phyloP scores from a whole-genome alignment of 2,329 filamentous ascomycete species.

The Colletotrichum godetiae region DNA sequence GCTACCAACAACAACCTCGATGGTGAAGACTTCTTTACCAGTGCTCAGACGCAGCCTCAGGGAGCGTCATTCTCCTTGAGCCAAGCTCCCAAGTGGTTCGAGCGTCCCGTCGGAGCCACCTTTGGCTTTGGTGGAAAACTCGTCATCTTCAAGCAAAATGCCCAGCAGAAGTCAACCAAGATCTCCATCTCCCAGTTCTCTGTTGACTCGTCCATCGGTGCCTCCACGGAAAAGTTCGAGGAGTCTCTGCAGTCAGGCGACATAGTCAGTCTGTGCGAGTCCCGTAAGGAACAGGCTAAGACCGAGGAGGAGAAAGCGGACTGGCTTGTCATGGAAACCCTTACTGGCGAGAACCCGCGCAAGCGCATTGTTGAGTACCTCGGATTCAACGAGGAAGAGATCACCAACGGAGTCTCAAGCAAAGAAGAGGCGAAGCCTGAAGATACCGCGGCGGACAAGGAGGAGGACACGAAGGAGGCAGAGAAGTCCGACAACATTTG shows the following conservation, averaged over 20 bases:
- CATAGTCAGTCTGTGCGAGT: constrained; percentile 81
- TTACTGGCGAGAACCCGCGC: constrained; percentile 87
- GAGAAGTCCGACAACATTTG: constrained; percentile 81
- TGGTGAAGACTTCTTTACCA: constrained; percentile 96
- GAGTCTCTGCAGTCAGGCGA: constrained; percentile 82
- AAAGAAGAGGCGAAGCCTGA: constrained; percentile 46
- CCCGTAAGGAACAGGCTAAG: constrained; percentile 78
- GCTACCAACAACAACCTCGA: constrained; percentile 78
- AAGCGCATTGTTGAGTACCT: constrained; percentile 89
- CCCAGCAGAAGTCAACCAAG: constrained; percentile 74
- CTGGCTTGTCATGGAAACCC: constrained; percentile 92
- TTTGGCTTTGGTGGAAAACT: constrained; percentile 98
- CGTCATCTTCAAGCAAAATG: constrained; percentile 75
- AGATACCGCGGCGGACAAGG: constrained; percentile 42
- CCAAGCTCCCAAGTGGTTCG: constrained; percentile 90
- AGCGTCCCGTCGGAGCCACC: constrained; percentile 84
- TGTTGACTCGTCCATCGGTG: constrained; percentile 86
- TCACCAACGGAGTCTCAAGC: constrained; percentile 59
- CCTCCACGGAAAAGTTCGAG: constrained; percentile 88
- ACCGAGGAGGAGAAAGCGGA: constrained; percentile 94
- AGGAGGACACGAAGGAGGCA: constrained; percentile 47
- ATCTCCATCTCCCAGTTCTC: constrained; percentile 89
- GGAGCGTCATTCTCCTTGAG: constrained; percentile 87
- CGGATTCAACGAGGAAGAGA: constrained; percentile 79
- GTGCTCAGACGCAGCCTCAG: constrained; percentile 91